Evolutionary conservation across 2,329 filamentous ascomycete genomes (phyloP).

Genomic region (Magnaporthiopsis incrustans): DNA sequence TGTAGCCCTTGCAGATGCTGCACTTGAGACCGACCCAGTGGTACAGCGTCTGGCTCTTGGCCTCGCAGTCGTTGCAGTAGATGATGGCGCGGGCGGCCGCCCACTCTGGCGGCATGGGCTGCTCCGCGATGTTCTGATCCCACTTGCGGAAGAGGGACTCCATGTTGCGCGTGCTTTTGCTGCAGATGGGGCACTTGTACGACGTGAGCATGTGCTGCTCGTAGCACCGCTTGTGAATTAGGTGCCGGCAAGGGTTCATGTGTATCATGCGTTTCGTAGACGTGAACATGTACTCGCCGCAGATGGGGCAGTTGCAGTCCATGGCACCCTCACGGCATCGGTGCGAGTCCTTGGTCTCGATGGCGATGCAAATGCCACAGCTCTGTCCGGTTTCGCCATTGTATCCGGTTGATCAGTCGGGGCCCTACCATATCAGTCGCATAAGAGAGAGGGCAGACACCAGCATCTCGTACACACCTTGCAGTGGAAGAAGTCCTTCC

Average conservation of each 20-base stretch:
- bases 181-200: conserved; percentile 96
- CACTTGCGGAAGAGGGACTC: conserved; percentile 88
- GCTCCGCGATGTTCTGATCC: conserved; percentile 75
- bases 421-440: background rate
- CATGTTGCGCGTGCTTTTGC: conserved; percentile 96
- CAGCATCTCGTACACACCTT: conserved; percentile 51
- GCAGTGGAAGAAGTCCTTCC: conserved; percentile 98
- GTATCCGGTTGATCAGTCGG: background rate
- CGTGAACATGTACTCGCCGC: conserved; percentile 92
- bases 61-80: conserved; percentile 90
- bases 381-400: conserved; percentile 18
- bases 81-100: conserved; percentile 72
- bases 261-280: conserved; percentile 84
- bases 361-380: conserved; percentile 90
- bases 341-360: conserved; percentile 75
- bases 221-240: conserved; percentile 87
- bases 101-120: conserved; percentile 89
- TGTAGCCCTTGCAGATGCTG: conserved; percentile 61
- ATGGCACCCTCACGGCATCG: conserved; percentile 91
- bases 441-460: background rate
- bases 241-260: conserved; percentile 83
- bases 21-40: conserved; percentile 96
- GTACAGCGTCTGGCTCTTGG: conserved; percentile 77
- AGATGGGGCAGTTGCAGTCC: conserved; percentile 94
- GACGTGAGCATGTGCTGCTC: conserved; percentile 79